A percentile compares a stretch with the other conserved stretches of the same genome.
These are phyloP conservation scores for Calcarisporium arbuscula DNA, from an alignment of 2,329 filamentous ascomycete genomes.

Conservation along the genomic window DNA sequence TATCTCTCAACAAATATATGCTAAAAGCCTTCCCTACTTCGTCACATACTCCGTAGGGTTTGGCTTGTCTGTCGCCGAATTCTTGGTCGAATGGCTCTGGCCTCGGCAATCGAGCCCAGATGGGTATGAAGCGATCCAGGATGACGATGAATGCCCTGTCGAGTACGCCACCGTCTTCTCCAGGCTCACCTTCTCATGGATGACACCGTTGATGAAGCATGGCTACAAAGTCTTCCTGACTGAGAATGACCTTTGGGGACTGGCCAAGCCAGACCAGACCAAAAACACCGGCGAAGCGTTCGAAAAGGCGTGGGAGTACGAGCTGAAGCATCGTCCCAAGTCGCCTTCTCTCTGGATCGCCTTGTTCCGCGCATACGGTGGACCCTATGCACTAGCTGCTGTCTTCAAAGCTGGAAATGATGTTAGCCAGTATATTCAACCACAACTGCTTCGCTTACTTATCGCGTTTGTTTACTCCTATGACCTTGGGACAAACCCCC, in stretches of 20 bases:
- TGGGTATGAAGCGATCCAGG: conserved; percentile 49
- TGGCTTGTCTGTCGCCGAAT: conserved; percentile 63
- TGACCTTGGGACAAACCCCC: conserved; percentile 48
- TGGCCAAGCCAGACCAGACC: conserved; percentile 75
- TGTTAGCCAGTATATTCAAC: conserved; percentile 78
- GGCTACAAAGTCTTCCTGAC: conserved; percentile 90
- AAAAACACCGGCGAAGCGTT: conserved; percentile 65
- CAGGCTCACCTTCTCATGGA: conserved; percentile 91
- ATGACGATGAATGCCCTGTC: conserved; percentile 61
- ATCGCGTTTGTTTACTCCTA: conserved; percentile 85
- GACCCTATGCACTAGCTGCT: conserved; percentile 73
- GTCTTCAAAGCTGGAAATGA: conserved; percentile 90
- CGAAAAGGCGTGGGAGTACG: conserved; percentile 66
- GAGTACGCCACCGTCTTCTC: conserved; percentile 96
- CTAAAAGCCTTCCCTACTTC: conserved; percentile 65
- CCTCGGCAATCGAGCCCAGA: conserved; percentile 61
- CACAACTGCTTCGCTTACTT: conserved; percentile 77
- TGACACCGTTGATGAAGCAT: conserved; percentile 95
- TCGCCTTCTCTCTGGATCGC: conserved; percentile 72
- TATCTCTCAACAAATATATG: conserved; percentile 68
- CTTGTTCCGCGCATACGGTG: conserved; percentile 76
- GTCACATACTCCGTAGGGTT: conserved; percentile 66
- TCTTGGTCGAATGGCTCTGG: conserved; percentile 77
- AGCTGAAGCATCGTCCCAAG: conserved; percentile 61
- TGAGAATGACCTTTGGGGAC: conserved; percentile 91